Evolutionary conservation across 257 asterid species (phyloP).

Genomic region (Gentiana straminea): DNA sequence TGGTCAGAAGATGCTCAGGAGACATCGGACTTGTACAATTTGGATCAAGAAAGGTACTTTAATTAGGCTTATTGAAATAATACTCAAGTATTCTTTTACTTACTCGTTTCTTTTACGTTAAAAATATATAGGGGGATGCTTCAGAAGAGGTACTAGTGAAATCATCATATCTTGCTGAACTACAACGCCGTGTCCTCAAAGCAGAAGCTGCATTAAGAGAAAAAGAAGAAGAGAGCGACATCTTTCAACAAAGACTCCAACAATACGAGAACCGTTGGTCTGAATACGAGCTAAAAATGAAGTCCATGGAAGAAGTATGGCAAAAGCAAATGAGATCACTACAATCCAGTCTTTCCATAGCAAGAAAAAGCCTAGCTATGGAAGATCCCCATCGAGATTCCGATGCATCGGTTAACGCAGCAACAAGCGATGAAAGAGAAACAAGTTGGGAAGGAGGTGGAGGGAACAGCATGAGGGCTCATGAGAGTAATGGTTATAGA

Average conservation of each 20-base stretch:
- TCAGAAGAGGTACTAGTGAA: conserved; percentile 74
- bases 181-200: conserved; percentile 75
- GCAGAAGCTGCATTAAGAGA: conserved; percentile 73
- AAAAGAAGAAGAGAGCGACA: conserved; percentile 76
- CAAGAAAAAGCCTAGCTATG: conserved; percentile 62
- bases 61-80: neutral
- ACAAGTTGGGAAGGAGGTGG: conserved; percentile 47
- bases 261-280: conserved; percentile 92
- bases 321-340: conserved; percentile 92
- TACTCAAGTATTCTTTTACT: too few species aligned
- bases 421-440: conserved; percentile 34
- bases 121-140: conserved; percentile 44
- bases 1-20: conserved; percentile 84
- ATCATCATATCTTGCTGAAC: conserved; percentile 78
- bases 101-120: neutral
- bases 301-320: conserved; percentile 96
- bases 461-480: conserved; percentile 34
- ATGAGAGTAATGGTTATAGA: conserved; percentile 41
- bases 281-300: conserved; percentile 85
- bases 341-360: conserved; percentile 88
- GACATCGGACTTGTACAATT: conserved; percentile 68
- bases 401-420: conserved; percentile 52
- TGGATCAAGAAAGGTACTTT: conserved; percentile 63
- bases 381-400: conserved; percentile 63
- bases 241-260: conserved; percentile 75